Percentiles rank a stretch among this genome's conserved stretches.
These are phyloP conservation scores for Sorghum bicolor DNA, from an alignment of 176 grass and related monocot species.

Conservation along the genomic window DNA sequence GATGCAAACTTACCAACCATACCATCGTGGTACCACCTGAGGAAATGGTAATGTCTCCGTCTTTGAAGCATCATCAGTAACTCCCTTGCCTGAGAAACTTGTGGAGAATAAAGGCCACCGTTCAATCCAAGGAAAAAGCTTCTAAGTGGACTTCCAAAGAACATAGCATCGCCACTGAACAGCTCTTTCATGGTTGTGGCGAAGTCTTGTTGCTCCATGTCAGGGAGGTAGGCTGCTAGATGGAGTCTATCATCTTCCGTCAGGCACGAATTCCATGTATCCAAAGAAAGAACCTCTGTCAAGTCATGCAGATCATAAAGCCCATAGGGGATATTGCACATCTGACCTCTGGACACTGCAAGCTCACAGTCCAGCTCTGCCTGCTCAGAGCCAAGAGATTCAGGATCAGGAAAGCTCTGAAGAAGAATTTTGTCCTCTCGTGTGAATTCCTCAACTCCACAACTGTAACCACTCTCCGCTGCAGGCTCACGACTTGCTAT, in stretches of 20 bases:
- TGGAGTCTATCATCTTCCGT: slow-evolving; percentile 70
- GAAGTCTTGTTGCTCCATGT: slow-evolving; percentile 72
- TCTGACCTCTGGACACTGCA: slow-evolving; percentile 45
- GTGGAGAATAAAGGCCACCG: slow-evolving; percentile 71
- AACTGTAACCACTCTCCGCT: neutral
- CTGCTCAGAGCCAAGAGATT: slow-evolving; percentile 47
- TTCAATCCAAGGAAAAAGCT: slow-evolving; percentile 54
- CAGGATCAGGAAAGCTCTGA: slow-evolving; percentile 32
- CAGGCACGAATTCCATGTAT: slow-evolving; percentile 79
- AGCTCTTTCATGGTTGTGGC: slow-evolving; percentile 52
- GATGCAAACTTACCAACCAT: slow-evolving; percentile 51
- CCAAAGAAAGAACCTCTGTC: slow-evolving; percentile 67
- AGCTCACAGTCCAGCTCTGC: slow-evolving; percentile 64
- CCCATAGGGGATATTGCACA: slow-evolving; percentile 76
- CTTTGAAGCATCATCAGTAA: slow-evolving; percentile 47
- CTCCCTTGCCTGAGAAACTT: slow-evolving; percentile 65
- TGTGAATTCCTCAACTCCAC: slow-evolving; percentile 34
- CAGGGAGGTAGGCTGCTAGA: slow-evolving; percentile 63
- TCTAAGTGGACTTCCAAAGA: slow-evolving; percentile 62
- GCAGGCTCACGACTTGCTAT: neutral
- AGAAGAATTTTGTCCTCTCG: slow-evolving; percentile 44
- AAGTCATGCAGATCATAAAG: slow-evolving; percentile 67
- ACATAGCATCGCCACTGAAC: slow-evolving; percentile 55
- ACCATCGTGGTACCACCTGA: slow-evolving; percentile 64
- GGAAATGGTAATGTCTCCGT: slow-evolving; percentile 57